Evolutionary conservation across 352 stramenopile genomes (phyloP), one percentile per base, ranked within the genome.

Genomic region (Globisporangium camurandrum): DNA sequence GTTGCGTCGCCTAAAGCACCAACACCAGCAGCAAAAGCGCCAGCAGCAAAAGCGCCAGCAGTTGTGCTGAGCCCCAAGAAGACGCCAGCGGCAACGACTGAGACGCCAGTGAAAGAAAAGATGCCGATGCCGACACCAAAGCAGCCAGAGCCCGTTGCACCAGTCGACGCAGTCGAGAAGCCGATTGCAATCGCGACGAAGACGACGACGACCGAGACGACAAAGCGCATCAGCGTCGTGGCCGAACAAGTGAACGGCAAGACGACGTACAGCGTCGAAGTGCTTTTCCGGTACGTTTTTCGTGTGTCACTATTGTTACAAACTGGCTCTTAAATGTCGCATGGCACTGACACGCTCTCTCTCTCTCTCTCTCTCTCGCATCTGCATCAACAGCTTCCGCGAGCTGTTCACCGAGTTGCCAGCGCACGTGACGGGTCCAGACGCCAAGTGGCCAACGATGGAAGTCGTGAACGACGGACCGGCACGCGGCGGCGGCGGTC

Each of bases 391-490:
- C 43, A 79, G 70, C 49, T 81, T 84, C 51, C 73, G 69, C 33
- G 71, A 86, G 20, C 49, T 69, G 26, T 85, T 66, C 58, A 77
- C 64, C 37, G 71, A 84, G 12, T 49, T 88, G 17, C 76, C 76
- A 1, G 57, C 54, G 55, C 57, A 61, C 36, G 61, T 55, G 46
- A 59, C 54, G 27, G 63, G 57, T 5, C 47, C 65, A 4, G 69
- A 78, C 28, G 69, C 67, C 11, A 71, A 71, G 46, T 88, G 76
- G 76, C 73, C 75, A 26, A 79, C 67, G 5, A 86, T 88, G 76
- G 73, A 88, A 12, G 67, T 84, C 34, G 69, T 69, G 7, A 83
- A 69, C 16, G 76, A 86, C 39, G 76, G 76, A 27, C 71, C 76
- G 30, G 63, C 62, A 16, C 65, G 67, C 39, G 58, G 64, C 48